A percentile compares a stretch with the other conserved stretches of the same genome.
Evolutionary conservation across 1,139 yeast species (phyloP).

Genomic region (Citeromyces hawaiiensis): DNA sequence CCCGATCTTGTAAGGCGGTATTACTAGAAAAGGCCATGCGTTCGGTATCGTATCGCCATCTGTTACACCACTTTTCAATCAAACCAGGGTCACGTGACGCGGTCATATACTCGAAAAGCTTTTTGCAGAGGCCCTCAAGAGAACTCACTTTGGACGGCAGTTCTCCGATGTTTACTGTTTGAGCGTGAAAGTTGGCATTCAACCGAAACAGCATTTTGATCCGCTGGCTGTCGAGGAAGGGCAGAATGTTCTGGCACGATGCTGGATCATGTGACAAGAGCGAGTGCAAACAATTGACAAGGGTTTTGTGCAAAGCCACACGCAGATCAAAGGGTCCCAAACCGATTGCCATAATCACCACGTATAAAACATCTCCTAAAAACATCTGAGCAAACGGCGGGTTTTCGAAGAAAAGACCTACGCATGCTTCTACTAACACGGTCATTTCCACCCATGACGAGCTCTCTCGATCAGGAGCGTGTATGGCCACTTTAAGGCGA

Average conservation of each 20-base stretch:
- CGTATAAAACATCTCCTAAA: constrained; percentile 60
- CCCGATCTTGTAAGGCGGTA: constrained; percentile 60
- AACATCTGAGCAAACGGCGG: constrained; percentile 50
- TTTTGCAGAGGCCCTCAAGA: constrained; percentile 53
- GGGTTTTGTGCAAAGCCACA: constrained; percentile 45
- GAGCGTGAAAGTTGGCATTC: constrained; percentile 23
- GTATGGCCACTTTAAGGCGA: constrained; percentile 18
- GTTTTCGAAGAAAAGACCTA: constrained; percentile 64
- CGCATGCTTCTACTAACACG: constrained; percentile 52
- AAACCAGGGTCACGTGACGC: constrained; percentile 28
- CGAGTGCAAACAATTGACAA: constrained; percentile 63
- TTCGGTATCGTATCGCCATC: constrained; percentile 59
- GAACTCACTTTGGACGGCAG: constrained; percentile 31
- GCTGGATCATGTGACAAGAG: constrained; percentile 48
- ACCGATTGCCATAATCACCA: constrained; percentile 62
- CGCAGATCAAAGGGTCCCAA: constrained; percentile 63
- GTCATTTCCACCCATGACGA: constrained; percentile 61
- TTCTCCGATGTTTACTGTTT: constrained; percentile 13
- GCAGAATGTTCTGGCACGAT: constrained; percentile 26
- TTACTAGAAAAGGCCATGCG: constrained; percentile 49
- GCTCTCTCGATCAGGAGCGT: constrained; percentile 8
- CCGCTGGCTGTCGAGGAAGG: constrained; percentile 55
- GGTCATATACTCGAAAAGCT: constrained; percentile 46
- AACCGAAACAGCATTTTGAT: constrained; percentile 69
- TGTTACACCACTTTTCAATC: constrained; percentile 46